phyloP scores from a whole-genome alignment of 805 yeast species.

The Ogataea zsoltii region DNA sequence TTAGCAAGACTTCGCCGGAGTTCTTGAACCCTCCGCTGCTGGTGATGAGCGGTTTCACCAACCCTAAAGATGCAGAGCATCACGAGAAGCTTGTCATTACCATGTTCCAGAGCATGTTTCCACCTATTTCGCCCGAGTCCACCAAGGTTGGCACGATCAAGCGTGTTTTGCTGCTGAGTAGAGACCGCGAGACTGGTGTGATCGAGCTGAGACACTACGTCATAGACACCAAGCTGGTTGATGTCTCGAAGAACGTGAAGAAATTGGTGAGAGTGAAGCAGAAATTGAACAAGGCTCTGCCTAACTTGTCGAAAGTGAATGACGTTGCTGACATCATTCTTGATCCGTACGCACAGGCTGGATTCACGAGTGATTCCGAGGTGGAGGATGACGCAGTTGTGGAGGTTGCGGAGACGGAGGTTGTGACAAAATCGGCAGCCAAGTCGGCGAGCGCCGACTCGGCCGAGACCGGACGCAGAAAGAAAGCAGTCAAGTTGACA shows the following conservation, averaged over 20 bases:
- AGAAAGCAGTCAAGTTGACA: conserved; percentile 86
- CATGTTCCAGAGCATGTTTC: conserved; percentile 93
- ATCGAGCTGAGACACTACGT: conserved; percentile 89
- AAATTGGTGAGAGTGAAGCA: conserved; percentile 64
- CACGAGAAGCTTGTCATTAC: conserved; percentile 84
- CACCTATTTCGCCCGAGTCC: conserved; percentile 85
- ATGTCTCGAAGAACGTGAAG: conserved; percentile 70
- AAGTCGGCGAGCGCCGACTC: conserved; percentile 13
- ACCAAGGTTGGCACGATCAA: conserved; percentile 74
- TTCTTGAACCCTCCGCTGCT: conserved; percentile 81
- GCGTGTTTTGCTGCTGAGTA: conserved; percentile 82
- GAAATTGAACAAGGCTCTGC: conserved; percentile 61
- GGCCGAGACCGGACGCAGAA: conserved; percentile 38
- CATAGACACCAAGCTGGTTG: conserved; percentile 83
- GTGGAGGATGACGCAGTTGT: conserved; percentile 88
- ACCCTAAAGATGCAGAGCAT: conserved; percentile 60
- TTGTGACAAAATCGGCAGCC: conserved; percentile 5
- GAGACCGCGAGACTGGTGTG: conserved; percentile 65
- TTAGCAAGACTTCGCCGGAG: conserved; percentile 63
- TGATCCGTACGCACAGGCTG: conserved; percentile 77
- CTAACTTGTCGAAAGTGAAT: conserved; percentile 62
- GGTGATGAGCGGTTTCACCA: conserved; percentile 88
- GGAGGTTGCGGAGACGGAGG: conserved; percentile 44
- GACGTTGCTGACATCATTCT: conserved; percentile 84
- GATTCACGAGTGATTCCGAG: conserved; percentile 88